Evolutionary conservation across 1,284 basidiomycete species (phyloP).

Genomic region (Cryptococcus sp.): DNA sequence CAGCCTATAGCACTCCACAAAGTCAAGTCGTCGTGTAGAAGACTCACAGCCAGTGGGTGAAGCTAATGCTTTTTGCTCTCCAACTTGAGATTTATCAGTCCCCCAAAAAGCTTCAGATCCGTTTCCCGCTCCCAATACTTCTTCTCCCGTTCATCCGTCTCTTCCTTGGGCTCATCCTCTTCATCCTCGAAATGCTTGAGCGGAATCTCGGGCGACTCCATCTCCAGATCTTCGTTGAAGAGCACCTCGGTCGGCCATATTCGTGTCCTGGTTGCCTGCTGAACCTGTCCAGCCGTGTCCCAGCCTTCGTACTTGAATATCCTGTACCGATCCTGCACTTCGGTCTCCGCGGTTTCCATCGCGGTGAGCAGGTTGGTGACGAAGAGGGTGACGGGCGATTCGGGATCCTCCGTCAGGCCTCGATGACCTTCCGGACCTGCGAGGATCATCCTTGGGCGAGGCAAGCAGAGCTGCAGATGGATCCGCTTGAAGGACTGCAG

Average conservation of each 20-base stretch:
- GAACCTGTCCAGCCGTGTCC: constrained; percentile 8
- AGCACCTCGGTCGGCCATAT: constrained; percentile 8
- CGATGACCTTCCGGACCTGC: neutral
- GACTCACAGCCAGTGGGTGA: too few relatives aligned
- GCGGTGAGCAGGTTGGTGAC: constrained; percentile 3
- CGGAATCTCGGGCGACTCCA: neutral
- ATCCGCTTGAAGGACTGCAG: constrained; percentile 18
- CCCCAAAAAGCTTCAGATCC: constrained; percentile 23
- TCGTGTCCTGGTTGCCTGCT: constrained; percentile 7
- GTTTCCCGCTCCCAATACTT: constrained; percentile 26
- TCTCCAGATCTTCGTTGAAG: constrained; percentile 4
- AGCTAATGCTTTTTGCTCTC: constrained; percentile 27
- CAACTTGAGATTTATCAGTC: constrained; percentile 20
- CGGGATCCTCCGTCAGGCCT: constrained; percentile 5
- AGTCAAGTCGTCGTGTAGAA: too few relatives aligned
- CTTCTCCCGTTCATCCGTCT: neutral
- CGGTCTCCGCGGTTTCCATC: constrained; percentile 4
- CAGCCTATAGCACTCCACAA: too few relatives aligned
- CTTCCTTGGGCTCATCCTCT: neutral
- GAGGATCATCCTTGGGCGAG: constrained; percentile 2
- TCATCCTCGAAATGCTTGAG: neutral
- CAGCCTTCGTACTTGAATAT: constrained; percentile 16
- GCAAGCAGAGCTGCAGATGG: constrained; percentile 16
- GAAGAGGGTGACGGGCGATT: constrained; percentile 2
- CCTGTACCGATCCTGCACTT: constrained; percentile 13